Evolutionary conservation across 768 basidiomycete genomes (phyloP).

Genomic region (Termitomyces sp.): DNA sequence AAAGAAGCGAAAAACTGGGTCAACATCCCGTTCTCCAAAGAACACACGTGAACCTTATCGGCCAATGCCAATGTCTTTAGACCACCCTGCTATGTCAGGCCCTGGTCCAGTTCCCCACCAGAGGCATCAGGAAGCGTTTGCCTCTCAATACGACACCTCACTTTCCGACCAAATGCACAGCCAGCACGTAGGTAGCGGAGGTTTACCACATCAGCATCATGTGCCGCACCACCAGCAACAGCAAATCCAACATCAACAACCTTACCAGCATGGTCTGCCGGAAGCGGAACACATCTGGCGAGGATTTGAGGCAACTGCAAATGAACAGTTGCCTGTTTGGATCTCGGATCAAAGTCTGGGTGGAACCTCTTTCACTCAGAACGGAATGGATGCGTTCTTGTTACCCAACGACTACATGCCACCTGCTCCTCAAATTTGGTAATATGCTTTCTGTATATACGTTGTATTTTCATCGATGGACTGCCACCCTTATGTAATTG

Average conservation of each 20-base stretch:
- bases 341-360: slow-evolving; percentile 81
- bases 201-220: slow-evolving; percentile 24
- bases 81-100: slow-evolving; percentile 28
- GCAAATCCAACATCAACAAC: slow-evolving; percentile 24
- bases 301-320: slow-evolving; percentile 67
- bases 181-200: slow-evolving; percentile 13
- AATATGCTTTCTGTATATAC: slow-evolving; percentile 16
- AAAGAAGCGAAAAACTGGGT: slow-evolving; percentile 54
- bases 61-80: slow-evolving; percentile 42
- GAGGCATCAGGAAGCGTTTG: slow-evolving; percentile 46
- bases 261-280: slow-evolving; percentile 18
- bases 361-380: slow-evolving; percentile 69
- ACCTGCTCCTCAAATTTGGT: slow-evolving; percentile 75
- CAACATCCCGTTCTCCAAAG: slow-evolving; percentile 60
- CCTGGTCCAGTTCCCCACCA: slow-evolving; percentile 30
- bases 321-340: slow-evolving; percentile 81
- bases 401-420: slow-evolving; percentile 74
- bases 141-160: slow-evolving; percentile 53
- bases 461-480: slow-evolving; percentile 6
- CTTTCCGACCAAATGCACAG: slow-evolving; percentile 26
- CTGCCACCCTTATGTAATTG: slow-evolving; percentile 13
- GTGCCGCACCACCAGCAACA: slow-evolving; percentile 18
- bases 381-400: slow-evolving; percentile 84
- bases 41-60: slow-evolving; percentile 52
- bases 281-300: slow-evolving; percentile 73